Evolutionary conservation across 192 early-diverging fungal genomes (phyloP), one percentile per base, ranked within the genome.

Genomic region (Coemansia reversa): DNA sequence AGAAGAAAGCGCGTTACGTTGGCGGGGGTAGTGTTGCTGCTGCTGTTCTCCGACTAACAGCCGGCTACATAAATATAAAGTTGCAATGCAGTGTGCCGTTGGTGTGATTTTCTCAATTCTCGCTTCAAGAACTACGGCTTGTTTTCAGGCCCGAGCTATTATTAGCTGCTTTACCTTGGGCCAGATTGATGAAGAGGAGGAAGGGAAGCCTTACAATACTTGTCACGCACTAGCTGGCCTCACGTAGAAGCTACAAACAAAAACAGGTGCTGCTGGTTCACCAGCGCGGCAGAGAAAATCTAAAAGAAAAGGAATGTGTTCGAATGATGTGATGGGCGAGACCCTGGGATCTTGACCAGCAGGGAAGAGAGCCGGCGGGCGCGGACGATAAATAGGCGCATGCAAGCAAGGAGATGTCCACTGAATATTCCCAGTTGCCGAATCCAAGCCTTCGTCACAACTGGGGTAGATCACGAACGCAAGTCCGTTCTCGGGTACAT

Each of bases 121-220:
- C 14, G 55, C 55, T 22, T 29, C 33, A 5, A 42, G 35, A 42
- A 35, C 56, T 24, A 23, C 56, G 29, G 59, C 59, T 27, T 24
- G 59, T 60, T 60, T 59, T 59, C 48, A 35, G 42, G 55, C 24
- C 2, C 33, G 18, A 19, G 59, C 48, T 61, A 61, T 30, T 28
- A n/a, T 51, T 61, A 61, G 59, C 14, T 50, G 7, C 39, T 45
- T 14, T 45, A 45, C 39, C 39, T 45, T 14, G 39, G 14, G 39
- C 14, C 39, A 45, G 39, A 45, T 9, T 45, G 39, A 45, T 45
- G 39, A 45, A 45, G 12, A 45, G 14, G 1, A 45, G 39, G 14
- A 27, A 27, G 27, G 2, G 33, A 35, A 1, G 33, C 33, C 11
- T 11, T 35, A 11, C 33, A 35, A 45, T 45, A 45, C 9, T 45